Conservation (phyloP, 192 early-diverging fungal genomes). For the Coemansia sp. region DNA sequence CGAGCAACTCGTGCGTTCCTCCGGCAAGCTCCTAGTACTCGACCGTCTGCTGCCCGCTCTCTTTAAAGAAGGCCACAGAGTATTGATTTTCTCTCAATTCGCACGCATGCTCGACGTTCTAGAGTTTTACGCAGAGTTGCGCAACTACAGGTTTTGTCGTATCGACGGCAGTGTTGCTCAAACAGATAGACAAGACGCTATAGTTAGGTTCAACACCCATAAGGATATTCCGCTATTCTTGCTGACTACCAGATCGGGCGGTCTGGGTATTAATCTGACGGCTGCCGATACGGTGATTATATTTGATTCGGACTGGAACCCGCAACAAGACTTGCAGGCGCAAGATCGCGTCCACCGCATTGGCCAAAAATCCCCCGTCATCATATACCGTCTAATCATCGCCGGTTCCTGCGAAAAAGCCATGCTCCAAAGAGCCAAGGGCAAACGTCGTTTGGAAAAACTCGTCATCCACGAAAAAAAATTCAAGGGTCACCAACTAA, state of each 20-base stretch:
- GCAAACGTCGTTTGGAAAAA: conserved; percentile 88
- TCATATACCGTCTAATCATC: conserved; percentile 87
- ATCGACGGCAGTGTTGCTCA: conserved; percentile 86
- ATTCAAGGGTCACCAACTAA: conserved; percentile 59
- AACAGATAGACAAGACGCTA: conserved; percentile 72
- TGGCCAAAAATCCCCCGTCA: conserved; percentile 88
- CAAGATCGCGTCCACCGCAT: conserved; percentile 96
- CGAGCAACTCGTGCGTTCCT: conserved; percentile 63
- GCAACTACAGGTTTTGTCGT: conserved; percentile 79
- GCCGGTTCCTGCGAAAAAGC: conserved; percentile 81
- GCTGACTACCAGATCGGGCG: conserved; percentile 93
- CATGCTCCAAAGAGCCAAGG: conserved; percentile 77
- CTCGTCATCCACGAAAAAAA: conserved; percentile 91
- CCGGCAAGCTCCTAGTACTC: conserved; percentile 88
- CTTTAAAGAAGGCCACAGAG: conserved; percentile 82
- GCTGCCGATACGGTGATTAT: conserved; percentile 95
- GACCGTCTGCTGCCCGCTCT: conserved; percentile 79
- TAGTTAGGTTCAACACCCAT: conserved; percentile 53
- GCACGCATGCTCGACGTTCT: conserved; percentile 86
- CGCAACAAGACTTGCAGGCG: conserved; percentile 97
- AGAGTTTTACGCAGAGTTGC: conserved; percentile 84
- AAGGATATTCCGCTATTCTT: conserved; percentile 70
- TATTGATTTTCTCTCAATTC: conserved; percentile 94
- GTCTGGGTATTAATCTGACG: conserved; percentile 95
- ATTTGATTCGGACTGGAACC: conserved; percentile 98